Conservation (phyloP, 345 rosid genomes). For the Syzygium grande region DNA sequence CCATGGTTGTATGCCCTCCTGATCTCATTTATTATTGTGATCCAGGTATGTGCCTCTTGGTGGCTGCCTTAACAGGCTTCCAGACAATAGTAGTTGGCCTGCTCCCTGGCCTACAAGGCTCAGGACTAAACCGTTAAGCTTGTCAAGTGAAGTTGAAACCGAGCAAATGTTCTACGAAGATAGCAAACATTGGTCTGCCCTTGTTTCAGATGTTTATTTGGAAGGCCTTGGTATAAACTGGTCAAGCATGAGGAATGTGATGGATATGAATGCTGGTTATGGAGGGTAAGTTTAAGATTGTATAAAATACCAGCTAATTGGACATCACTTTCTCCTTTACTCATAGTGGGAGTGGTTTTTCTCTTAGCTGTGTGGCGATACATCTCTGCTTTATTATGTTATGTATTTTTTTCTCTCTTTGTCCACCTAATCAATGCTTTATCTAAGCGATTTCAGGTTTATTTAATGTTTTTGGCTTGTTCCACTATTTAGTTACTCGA, state of each 20-base stretch:
- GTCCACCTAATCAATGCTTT: background rate
- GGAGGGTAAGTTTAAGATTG: constrained; percentile 59
- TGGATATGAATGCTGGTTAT: constrained; percentile 93
- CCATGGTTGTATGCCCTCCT: background rate
- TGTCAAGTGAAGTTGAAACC: constrained; percentile 26
- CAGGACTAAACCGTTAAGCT: constrained; percentile 41
- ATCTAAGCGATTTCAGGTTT: background rate
- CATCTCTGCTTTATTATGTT: background rate
- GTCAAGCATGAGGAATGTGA: constrained; percentile 59
- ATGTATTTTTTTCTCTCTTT: background rate
- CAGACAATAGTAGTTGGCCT: constrained; percentile 68
- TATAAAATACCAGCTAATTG: background rate
- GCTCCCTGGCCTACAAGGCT: constrained; percentile 74
- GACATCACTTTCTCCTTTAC: background rate
- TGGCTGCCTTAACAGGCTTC: constrained; percentile 58
- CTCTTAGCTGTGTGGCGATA: background rate
- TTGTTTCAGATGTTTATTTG: constrained; percentile 59
- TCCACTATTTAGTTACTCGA: background rate
- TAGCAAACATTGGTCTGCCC: constrained; percentile 61
- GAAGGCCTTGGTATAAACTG: constrained; percentile 55
- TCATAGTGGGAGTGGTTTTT: background rate
- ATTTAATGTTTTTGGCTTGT: background rate
- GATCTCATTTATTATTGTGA: background rate
- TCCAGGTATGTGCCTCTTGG: constrained; percentile 67
- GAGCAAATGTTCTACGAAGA: constrained; percentile 37